Evolutionary conservation across 2,329 filamentous ascomycete species (phyloP).

Genomic region (Clonostachys sp.): DNA sequence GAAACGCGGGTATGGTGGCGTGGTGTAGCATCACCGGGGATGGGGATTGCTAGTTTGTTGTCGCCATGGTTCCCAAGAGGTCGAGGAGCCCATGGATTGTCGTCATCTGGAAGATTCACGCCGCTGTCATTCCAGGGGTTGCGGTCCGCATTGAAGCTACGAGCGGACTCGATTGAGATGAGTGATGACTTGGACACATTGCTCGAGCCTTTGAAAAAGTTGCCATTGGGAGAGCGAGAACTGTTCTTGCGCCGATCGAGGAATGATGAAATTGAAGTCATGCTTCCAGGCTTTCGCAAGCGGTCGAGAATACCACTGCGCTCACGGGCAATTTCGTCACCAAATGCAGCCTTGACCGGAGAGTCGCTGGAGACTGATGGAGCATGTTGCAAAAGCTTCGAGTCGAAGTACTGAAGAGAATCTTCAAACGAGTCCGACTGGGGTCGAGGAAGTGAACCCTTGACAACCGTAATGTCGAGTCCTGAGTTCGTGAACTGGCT

Average conservation of each 20-base stretch:
- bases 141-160: slow-evolving; percentile 84
- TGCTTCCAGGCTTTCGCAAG: slow-evolving; percentile 90
- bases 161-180: slow-evolving; percentile 91
- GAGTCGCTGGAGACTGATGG: slow-evolving; percentile 77
- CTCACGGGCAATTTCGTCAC: slow-evolving; percentile 74
- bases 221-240: slow-evolving; percentile 73
- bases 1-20: slow-evolving; percentile 80
- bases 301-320: slow-evolving; percentile 84
- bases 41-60: slow-evolving; percentile 59
- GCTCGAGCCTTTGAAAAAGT: slow-evolving; percentile 88
- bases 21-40: slow-evolving; percentile 77
- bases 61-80: slow-evolving; percentile 62
- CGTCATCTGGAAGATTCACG: slow-evolving; percentile 88
- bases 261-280: slow-evolving; percentile 93
- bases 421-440: slow-evolving; percentile 99
- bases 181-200: slow-evolving; percentile 93
- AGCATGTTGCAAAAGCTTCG: slow-evolving; percentile 90
- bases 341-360: slow-evolving; percentile 80
- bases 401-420: slow-evolving; percentile 93
- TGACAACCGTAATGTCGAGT: slow-evolving; percentile 83
- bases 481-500: slow-evolving; percentile 80
- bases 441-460: slow-evolving; percentile 93
- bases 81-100: slow-evolving; percentile 61
- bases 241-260: slow-evolving; percentile 93
- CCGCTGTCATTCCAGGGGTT: slow-evolving; percentile 98